Evolutionary conservation across 192 early-diverging fungal species (phyloP).

Genomic region (Chytriomyces sp.): DNA sequence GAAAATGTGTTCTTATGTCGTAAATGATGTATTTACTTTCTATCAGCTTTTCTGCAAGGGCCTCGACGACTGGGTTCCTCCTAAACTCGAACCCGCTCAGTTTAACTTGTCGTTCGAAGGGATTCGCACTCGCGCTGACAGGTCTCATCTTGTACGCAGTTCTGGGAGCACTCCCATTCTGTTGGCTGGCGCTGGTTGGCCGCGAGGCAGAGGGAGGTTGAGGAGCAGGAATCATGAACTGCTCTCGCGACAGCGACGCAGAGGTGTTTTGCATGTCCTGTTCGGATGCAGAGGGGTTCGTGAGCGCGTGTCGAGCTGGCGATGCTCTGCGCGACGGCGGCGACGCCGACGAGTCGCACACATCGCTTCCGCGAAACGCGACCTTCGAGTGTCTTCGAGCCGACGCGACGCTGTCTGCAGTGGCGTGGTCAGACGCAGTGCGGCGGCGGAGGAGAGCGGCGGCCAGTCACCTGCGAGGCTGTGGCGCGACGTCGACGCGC

Average conservation of each 20-base stretch:
- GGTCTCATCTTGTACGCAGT: conserved; percentile 3
- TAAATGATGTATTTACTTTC: neutral
- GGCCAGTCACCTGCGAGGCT: neutral
- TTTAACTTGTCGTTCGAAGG: conserved; percentile 5
- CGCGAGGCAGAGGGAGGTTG: neutral
- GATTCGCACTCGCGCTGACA: conserved; percentile 16
- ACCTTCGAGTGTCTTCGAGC: too few species aligned
- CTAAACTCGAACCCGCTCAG: conserved; percentile 21
- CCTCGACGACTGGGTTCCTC: conserved; percentile 11
- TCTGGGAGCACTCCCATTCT: neutral
- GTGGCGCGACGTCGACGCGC: conserved; percentile 6
- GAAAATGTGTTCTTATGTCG: neutral
- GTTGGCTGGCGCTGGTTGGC: neutral
- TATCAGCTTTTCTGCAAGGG: conserved; percentile 10
- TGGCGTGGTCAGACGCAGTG: too few species aligned
- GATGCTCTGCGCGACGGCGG: too few species aligned
- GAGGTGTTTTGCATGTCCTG: too few species aligned
- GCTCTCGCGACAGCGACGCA: too few species aligned
- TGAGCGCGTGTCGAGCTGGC: neutral
- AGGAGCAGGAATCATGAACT: neutral
- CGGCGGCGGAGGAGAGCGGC: neutral
- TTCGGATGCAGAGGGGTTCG: neutral
- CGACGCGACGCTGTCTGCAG: too few species aligned
- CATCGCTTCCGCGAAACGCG: too few species aligned
- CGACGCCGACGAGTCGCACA: too few species aligned